Evolutionary conservation across 148 eudicot genomes (phyloP).

Genomic region (Vaccinium macrocarpon): DNA sequence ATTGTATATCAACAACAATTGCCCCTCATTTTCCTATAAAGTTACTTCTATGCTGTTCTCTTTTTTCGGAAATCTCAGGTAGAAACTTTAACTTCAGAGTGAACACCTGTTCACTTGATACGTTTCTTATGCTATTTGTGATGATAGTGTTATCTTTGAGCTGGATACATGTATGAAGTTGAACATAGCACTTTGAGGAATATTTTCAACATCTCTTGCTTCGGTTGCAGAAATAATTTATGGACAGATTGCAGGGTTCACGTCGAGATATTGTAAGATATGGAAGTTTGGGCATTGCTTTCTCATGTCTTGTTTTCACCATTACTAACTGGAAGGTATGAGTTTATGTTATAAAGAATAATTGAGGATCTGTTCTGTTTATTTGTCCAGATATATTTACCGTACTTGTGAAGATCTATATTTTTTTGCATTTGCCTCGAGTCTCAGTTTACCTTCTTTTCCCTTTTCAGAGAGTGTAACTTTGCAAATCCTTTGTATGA

Average conservation of each 20-base stretch:
- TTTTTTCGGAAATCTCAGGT: not conserved
- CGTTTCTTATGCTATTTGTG: not conserved
- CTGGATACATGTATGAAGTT: not conserved
- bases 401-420: not conserved
- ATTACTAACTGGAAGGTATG: slow-evolving; percentile 80
- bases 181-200: not conserved
- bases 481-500: slow-evolving; percentile 5
- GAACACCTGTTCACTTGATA: not conserved
- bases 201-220: slow-evolving; percentile 10
- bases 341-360: slow-evolving; percentile 3
- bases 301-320: slow-evolving; percentile 70
- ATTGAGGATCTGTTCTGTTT: not conserved
- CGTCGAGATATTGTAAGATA: slow-evolving; percentile 81
- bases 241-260: slow-evolving; percentile 87
- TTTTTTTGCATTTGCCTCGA: not conserved
- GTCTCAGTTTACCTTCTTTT: slow-evolving; percentile 4
- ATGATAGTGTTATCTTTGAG: not conserved
- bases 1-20: not conserved
- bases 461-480: not conserved
- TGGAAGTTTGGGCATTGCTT: slow-evolving; percentile 82
- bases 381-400: not conserved
- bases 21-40: not conserved
- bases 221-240: slow-evolving; percentile 41
- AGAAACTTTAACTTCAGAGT: not conserved
- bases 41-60: not conserved